A percentile compares a stretch with the other conserved stretches of the same genome.
Conservation (phyloP, 1,139 yeast species). For the Taphrina flavorubra region DNA sequence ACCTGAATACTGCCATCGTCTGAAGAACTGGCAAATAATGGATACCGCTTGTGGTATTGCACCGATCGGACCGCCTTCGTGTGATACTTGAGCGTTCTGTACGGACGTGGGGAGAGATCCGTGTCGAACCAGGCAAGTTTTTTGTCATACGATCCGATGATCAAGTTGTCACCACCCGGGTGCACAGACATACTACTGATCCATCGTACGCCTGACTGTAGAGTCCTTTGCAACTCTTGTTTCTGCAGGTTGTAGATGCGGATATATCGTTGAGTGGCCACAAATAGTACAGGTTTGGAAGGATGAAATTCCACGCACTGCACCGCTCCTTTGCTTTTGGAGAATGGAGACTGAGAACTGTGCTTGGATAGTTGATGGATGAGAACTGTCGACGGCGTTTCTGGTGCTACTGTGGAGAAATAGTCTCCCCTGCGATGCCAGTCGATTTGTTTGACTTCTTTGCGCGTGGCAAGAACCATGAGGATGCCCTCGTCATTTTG, state of each 20-base stretch:
- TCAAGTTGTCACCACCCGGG: conserved; percentile 86
- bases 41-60: conserved; percentile 82
- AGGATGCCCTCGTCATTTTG: conserved; percentile 72
- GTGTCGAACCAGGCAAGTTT: conserved; percentile 97
- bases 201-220: conserved; percentile 96
- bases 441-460: conserved; percentile 77
- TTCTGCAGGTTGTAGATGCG: conserved; percentile 88
- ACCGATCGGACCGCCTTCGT: conserved; percentile 91
- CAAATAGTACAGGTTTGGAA: conserved; percentile 89
- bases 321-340: conserved; percentile 87
- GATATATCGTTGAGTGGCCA: conserved; percentile 90
- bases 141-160: conserved; percentile 93
- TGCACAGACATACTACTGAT: conserved; percentile 88
- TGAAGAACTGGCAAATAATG: conserved; percentile 93
- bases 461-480: conserved; percentile 70
- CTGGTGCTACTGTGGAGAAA: conserved; percentile 91
- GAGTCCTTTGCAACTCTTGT: conserved; percentile 79
- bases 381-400: conserved; percentile 83
- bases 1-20: conserved; percentile 94
- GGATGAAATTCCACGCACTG: conserved; percentile 98
- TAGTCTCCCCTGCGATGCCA: conserved; percentile 99
- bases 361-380: conserved; percentile 95
- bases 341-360: conserved; percentile 95
- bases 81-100: conserved; percentile 92
- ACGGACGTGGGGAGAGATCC: conserved; percentile 87